These are phyloP conservation scores for Phaseolus coccineus DNA, from an alignment of 331 rosid genomes.

Conservation along the genomic window DNA sequence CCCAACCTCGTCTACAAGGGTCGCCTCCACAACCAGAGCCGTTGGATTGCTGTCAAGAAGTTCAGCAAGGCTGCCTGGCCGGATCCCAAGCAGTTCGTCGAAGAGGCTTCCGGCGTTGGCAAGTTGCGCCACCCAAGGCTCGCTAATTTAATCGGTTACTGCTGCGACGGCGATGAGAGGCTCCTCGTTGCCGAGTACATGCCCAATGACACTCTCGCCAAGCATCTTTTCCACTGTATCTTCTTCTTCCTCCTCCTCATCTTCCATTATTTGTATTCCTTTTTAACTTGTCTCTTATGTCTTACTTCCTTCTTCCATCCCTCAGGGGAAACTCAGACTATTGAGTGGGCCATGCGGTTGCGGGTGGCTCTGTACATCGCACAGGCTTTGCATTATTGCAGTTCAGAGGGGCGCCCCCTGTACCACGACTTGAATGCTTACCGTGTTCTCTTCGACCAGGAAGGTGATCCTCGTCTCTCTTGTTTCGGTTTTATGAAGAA, in stretches of 20 bases:
- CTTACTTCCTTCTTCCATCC: no score
- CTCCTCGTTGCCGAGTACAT: constrained; percentile 95
- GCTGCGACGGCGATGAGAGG: constrained; percentile 97
- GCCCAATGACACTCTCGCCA: constrained; percentile 98
- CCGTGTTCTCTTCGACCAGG: constrained; percentile 94
- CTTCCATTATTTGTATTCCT: background rate
- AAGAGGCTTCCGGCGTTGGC: constrained; percentile 90
- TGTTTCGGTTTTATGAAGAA: constrained; percentile 98
- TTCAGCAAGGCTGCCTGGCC: constrained; percentile 96
- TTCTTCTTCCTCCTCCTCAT: background rate
- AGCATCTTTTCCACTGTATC: constrained; percentile 95
- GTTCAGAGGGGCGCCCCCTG: constrained; percentile 79
- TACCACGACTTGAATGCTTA: constrained; percentile 98
- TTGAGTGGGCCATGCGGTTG: constrained; percentile 98
- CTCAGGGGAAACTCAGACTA: constrained; percentile 95
- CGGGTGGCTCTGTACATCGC: constrained; percentile 89
- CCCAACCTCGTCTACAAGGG: constrained; percentile 92
- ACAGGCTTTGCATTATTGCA: constrained; percentile 92
- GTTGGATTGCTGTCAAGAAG: constrained; percentile 97
- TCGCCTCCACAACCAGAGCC: constrained; percentile 66
- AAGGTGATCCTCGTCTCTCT: constrained; percentile 96
- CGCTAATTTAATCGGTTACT: constrained; percentile 92
- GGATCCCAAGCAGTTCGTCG: constrained; percentile 92
- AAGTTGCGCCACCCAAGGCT: constrained; percentile 82
- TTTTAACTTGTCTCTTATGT: background rate